Evolutionary conservation across 225 moss, liverwort and hornwort species (phyloP), one percentile per base, ranked within the genome.

Genomic region (Lunularia cruciata): DNA sequence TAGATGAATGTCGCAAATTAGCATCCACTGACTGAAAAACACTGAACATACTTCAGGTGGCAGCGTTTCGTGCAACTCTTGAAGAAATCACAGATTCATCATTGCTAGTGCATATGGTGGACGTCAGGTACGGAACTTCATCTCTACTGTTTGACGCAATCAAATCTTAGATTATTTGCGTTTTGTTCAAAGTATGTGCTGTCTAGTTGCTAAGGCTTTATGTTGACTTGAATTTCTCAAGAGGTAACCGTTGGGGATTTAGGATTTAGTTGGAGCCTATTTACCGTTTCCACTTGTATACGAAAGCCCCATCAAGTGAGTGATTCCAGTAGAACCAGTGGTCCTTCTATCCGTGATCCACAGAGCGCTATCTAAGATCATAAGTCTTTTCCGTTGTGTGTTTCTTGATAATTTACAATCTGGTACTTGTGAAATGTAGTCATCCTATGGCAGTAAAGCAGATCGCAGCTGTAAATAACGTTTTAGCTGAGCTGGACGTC

Each of bases 31-130:
- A 7, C 43, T 43, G 43, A 15, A 43, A 43, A 43, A 43, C 7
- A 7, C 12, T 43, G 9, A 7, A 1, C 9, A 64, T 72, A 49
- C 66, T 65, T 70, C 86, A 96, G 95, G 86, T 98, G 74, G 96
- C 96, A 69, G 92, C 96, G 63, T 98, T 98, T 81, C 90, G 96
- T 75, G 96, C 96, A 39, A 98, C 96, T 25, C 75, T 98, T 25
- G 96, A 98, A 83, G 96, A 98, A 76, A 98, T 98, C 68, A 92
- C 86, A 73, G 96, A 98, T 77, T 98, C 96, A 30, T 93, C 96
- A 33, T 59, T 98, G 73, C 56, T 98, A 51, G 56, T 98, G 43
- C 96, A 98, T 78, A 86, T 98, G 61, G 87, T 98, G 76, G 96
- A 98, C 72, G 79, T 93, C 72, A 98, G 96, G 96, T 96, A 65